Evolutionary conservation across 768 basidiomycete genomes (phyloP).

Genomic region (Boletellus ananas): DNA sequence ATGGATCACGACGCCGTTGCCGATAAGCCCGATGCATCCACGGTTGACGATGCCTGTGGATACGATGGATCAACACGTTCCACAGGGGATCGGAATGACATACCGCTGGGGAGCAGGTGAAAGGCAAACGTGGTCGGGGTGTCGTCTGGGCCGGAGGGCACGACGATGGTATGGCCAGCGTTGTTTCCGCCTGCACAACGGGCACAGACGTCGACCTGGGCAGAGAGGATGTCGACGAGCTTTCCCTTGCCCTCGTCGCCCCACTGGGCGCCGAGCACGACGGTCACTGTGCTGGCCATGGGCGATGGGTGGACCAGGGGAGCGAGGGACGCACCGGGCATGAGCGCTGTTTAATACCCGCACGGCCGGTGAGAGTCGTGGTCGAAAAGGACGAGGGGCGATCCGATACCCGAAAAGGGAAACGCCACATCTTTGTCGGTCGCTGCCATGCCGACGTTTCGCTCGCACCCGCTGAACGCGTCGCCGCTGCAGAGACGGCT

Average conservation of each 20-base stretch:
- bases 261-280: constrained; percentile 88
- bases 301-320: constrained; percentile 1
- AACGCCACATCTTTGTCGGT: neutral
- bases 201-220: constrained; percentile 87
- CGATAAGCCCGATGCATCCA: constrained; percentile 81
- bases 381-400: constrained; percentile 2
- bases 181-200: constrained; percentile 98
- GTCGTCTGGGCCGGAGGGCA: constrained; percentile 62
- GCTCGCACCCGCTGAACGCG: constrained; percentile 37
- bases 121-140: constrained; percentile 88
- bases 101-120: constrained; percentile 92
- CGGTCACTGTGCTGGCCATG: constrained; percentile 43
- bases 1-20: constrained; percentile 94
- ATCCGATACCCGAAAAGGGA: constrained; percentile 16
- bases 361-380: constrained; percentile 8
- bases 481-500: constrained; percentile 35
- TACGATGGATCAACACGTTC: neutral
- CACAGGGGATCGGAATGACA: constrained; percentile 1
- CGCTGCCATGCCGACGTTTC: constrained; percentile 45
- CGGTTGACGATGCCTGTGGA: constrained; percentile 30
- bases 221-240: constrained; percentile 93
- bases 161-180: constrained; percentile 97
- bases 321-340: constrained; percentile 19
- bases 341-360: constrained; percentile 10
- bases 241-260: constrained; percentile 95